Evolutionary conservation across 2,329 filamentous ascomycete genomes (phyloP).

Genomic region (Cytospora schulzeri): DNA sequence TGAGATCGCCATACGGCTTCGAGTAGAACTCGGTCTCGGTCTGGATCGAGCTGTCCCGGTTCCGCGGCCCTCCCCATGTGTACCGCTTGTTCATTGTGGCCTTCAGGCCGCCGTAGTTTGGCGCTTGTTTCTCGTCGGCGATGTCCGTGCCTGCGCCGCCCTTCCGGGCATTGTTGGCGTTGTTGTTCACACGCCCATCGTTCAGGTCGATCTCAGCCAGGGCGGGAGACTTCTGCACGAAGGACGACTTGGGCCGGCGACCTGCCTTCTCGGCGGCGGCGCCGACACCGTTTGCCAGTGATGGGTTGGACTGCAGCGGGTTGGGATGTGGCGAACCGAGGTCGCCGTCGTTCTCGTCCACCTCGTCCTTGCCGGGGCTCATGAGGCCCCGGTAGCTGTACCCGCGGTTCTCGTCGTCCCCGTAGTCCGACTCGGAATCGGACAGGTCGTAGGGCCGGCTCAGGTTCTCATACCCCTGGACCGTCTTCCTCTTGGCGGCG

Average conservation of each 20-base stretch:
- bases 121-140: constrained; percentile 12
- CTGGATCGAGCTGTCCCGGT: constrained; percentile 53
- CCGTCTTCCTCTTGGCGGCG: constrained; percentile 37
- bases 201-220: constrained; percentile 52
- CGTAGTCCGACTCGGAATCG: constrained; percentile 43
- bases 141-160: constrained; percentile 14
- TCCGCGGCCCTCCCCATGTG: constrained; percentile 30
- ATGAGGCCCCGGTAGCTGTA: constrained; percentile 31
- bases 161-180: constrained; percentile 43
- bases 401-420: constrained; percentile 33
- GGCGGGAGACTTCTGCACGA: constrained; percentile 35
- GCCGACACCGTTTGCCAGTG: constrained; percentile 29
- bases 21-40: constrained; percentile 52
- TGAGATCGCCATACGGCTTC: constrained; percentile 63
- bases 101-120: constrained; percentile 12
- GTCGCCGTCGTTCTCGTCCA: constrained; percentile 33
- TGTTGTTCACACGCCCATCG: constrained; percentile 48
- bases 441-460: constrained; percentile 47
- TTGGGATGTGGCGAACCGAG: constrained; percentile 47
- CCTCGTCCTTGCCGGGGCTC: constrained; percentile 24
- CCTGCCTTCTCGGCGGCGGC: constrained; percentile 10
- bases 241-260: constrained; percentile 32
- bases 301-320: constrained; percentile 56
- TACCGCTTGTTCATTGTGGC: constrained; percentile 21
- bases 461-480: constrained; percentile 50